Percentiles rank a stretch among this genome's conserved stretches.
Conservation (phyloP, 2,329 filamentous ascomycete species). For the Stylonectria norvegica region DNA sequence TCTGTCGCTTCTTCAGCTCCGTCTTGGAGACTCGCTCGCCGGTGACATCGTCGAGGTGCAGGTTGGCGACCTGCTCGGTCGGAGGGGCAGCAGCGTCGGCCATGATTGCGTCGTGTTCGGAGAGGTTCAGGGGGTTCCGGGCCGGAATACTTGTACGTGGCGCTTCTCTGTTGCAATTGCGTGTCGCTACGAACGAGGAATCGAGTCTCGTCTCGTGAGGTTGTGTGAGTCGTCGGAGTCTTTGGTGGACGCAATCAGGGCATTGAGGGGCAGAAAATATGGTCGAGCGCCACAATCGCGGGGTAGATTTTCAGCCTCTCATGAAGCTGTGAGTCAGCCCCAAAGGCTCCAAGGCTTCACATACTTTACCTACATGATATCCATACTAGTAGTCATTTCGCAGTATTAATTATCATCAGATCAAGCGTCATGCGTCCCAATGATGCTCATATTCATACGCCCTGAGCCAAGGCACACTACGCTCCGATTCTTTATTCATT, state of each 20-base stretch:
- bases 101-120: conserved; percentile 24
- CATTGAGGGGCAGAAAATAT: conserved; percentile 30
- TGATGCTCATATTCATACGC: conserved; percentile 33
- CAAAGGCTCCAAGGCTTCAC: conserved; percentile 14
- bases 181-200: conserved; percentile 16
- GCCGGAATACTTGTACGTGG: neutral
- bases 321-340: conserved; percentile 9
- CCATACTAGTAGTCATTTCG: too few species aligned
- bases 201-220: conserved; percentile 21
- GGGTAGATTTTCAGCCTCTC: conserved; percentile 28
- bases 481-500: conserved; percentile 30
- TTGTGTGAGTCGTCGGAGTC: conserved; percentile 16
- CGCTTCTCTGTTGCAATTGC: conserved; percentile 3
- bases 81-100: conserved; percentile 34
- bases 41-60: conserved; percentile 87
- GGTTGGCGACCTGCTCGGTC: conserved; percentile 60
- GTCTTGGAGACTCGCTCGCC: conserved; percentile 84
- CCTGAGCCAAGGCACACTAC: conserved; percentile 21
- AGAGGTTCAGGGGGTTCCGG: too few species aligned
- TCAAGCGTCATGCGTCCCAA: conserved; percentile 1
- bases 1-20: conserved; percentile 92
- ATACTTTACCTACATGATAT: too few species aligned
- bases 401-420: too few species aligned
- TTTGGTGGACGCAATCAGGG: conserved; percentile 26
- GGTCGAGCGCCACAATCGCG: conserved; percentile 28